phyloP scores from a whole-genome alignment of 2,329 filamentous ascomycete genomes.

The Hortaea sp. region DNA sequence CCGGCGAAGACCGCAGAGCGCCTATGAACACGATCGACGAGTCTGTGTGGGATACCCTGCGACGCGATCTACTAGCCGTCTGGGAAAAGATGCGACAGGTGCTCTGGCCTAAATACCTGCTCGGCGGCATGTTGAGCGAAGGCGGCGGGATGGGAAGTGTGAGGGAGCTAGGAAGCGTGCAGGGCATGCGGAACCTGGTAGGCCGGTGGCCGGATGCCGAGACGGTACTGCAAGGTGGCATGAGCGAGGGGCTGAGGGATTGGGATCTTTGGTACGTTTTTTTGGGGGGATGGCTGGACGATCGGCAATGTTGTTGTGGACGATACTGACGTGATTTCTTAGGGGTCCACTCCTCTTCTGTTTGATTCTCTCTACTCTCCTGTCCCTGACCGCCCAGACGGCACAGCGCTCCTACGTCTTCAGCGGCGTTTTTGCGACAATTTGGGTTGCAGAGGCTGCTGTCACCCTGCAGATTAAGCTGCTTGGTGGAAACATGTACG shows the following conservation, averaged over 20 bases:
- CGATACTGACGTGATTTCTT: conserved; percentile 11
- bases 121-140: conserved; percentile 54
- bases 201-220: conserved; percentile 60
- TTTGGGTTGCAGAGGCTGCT: conserved; percentile 93
- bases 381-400: conserved; percentile 69
- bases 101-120: conserved; percentile 86
- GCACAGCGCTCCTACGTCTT: conserved; percentile 85
- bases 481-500: conserved; percentile 92
- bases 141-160: conserved; percentile 48
- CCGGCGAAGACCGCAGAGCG: conserved; percentile 83
- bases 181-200: conserved; percentile 37
- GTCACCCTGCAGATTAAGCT: conserved; percentile 98
- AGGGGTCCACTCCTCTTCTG: conserved; percentile 93
- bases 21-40: conserved; percentile 93
- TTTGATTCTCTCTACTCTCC: conserved; percentile 72
- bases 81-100: conserved; percentile 99
- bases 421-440: conserved; percentile 88
- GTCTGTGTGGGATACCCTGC: conserved; percentile 92
- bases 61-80: conserved; percentile 79
- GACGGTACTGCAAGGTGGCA: conserved; percentile 54
- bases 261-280: conserved; percentile 77
- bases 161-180: conserved; percentile 36
- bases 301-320: conserved; percentile 6
- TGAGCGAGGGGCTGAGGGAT: conserved; percentile 84
- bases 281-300: background rate